These are phyloP conservation scores for Solanum chiquidenum DNA, from an alignment of 257 asterid species.

Conservation along the genomic window DNA sequence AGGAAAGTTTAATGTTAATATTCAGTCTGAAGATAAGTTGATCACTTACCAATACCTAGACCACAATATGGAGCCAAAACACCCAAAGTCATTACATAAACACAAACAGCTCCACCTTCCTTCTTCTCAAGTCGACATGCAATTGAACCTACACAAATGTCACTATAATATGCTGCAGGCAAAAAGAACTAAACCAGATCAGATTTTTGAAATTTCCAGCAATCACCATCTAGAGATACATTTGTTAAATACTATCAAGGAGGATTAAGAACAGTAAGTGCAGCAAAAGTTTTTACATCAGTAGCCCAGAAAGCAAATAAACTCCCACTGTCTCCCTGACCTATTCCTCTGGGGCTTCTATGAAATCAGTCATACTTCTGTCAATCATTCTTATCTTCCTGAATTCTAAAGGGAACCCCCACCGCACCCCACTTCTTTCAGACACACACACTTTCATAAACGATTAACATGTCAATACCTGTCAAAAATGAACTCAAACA, in stretches of 20 bases:
- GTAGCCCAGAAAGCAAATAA: neutral
- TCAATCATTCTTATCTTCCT: neutral
- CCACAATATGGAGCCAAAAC: constrained; percentile 52
- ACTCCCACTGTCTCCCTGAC: neutral
- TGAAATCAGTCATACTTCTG: neutral
- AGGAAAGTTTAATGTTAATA: neutral
- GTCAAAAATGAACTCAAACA: too few species aligned
- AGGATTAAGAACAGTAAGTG: neutral
- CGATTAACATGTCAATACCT: neutral
- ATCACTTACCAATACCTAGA: constrained; percentile 34
- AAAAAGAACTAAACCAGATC: neutral
- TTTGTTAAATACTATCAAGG: neutral
- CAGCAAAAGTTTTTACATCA: neutral
- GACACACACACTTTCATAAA: neutral
- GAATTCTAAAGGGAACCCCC: neutral
- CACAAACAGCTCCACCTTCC: constrained; percentile 66
- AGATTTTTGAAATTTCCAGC: neutral
- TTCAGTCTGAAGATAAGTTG: neutral
- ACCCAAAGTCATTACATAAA: constrained; percentile 79
- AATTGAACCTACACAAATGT: constrained; percentile 87
- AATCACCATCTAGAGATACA: neutral
- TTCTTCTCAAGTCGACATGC: constrained; percentile 97
- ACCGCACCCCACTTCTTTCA: neutral
- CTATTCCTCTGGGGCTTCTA: neutral
- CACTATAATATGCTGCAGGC: constrained; percentile 77